Evolutionary conservation across 306 rosid species (phyloP), one percentile per base, ranked within the genome.

Genomic region (Lupinus albus): DNA sequence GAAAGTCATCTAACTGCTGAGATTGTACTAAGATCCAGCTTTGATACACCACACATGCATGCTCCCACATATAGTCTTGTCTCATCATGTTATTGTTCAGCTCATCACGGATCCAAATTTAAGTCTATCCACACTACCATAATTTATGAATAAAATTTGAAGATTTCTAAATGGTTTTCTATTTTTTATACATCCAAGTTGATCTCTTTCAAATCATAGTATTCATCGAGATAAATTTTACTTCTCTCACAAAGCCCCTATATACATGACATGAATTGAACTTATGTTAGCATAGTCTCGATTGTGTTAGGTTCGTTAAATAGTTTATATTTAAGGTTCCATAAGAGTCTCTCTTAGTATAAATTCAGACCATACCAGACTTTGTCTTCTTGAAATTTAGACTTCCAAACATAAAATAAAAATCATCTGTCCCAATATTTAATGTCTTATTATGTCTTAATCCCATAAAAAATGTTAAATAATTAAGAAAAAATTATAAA

Each of bases 81-180:
- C 59, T 8, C 18, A 21, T 71, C 85, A 76, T 80, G 83, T 68
- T 80, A 76, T 6, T 69, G 30, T 16, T 16, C 66, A 47, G 14
- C 70, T 78, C 30, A 63, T 39, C 47, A 33, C 72, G 49, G n/a
- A 10, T 13, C 50, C 25, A 21, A 28, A 25, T 16, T 53, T 57
- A n/a, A 32, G 3, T 16, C 2, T 35, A 28, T 33, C 48, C 9
- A 15, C 35, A 5, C 36, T 56, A 1, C 41, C 36, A 6, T 13
- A 21, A 64, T 25, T 25, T 25, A 25, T 8, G 18, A 62, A 45
- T 8, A 6, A 11, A 44, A 21, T 1, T 0, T 42, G 4, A 25
- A 25, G 30, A 25, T 0, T 2, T 25, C 2, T 25, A 25, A 25
- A 25, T 1, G 30, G 30, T 25, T 25, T 25, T 25, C 30, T 25